Base-by-base conservation (phyloP, 805 yeast genomes). In the Candida sphagnicola region DNA sequence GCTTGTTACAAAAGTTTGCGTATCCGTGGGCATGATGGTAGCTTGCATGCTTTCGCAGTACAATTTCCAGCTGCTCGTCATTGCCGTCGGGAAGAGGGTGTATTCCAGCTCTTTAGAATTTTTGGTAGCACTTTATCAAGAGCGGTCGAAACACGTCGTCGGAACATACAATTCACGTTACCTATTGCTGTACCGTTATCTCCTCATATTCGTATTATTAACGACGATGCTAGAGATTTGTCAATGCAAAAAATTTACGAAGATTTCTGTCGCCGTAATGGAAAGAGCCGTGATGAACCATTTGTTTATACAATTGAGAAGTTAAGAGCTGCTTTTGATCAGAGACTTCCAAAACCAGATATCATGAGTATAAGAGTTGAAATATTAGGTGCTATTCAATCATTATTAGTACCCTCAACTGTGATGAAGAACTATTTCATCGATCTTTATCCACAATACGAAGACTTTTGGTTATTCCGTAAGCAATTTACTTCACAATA, bases 11-110 rank as follows among this genome's bases (percentile, higher is more conserved):
- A 91, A 55, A 75, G 98, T 28, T 70, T 93, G 41, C 83, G 85
- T 35, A 86, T 95, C 31, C 78, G 96, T 34, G 98, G 98, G 10
- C 87, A 87, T 50, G 97, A 93, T 59, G 98, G 98, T 46, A 78
- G 87, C 45, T 60, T 84, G 37, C 96, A 91, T 62, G 79, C 91
- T 34, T 95, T 93, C 70, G 95, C 96, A 0, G 95, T 93, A 15
- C 99, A 93, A 66, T 89, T 85, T 60, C 99, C 99, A 5, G 95
- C 98, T 12, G 96, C 96, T 10, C 80, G 99, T 50, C 96, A 91
- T 53, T 87, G 96, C 50, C 83, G 99, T 56, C 80, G 99, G 38
- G 99, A 93, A 57, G 99, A 93, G 56, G 76, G 96, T 38, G 81
- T 93, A 41, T 84, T 88, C 72, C 99, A 93, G 59, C 64, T 93